Evolutionary conservation across 306 rosid genomes (phyloP).

Genomic region (Vigna unguiculata): DNA sequence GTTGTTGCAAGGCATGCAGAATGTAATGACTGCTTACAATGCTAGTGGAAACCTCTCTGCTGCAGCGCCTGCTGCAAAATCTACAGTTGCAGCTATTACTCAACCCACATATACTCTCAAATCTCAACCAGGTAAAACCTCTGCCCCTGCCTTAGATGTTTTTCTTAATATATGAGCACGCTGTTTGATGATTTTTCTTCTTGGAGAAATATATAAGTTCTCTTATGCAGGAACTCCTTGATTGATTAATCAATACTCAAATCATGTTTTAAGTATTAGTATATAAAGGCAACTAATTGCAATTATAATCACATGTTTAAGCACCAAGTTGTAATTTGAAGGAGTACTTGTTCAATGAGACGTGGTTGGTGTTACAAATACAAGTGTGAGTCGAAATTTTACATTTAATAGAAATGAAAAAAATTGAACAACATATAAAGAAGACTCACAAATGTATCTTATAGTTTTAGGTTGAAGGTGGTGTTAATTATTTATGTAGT

Average conservation of each 20-base stretch:
- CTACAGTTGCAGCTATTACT: conserved; percentile 43
- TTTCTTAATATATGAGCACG: background rate
- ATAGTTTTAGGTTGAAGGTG: too few species aligned
- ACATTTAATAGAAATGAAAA: too few species aligned
- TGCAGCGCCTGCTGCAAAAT: conserved; percentile 38
- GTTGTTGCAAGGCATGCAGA: conserved; percentile 81
- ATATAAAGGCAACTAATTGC: background rate
- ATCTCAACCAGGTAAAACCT: conserved; percentile 57
- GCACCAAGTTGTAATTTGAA: conserved; percentile 5
- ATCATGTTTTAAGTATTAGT: background rate
- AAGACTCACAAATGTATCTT: too few species aligned
- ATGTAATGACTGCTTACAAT: conserved; percentile 71
- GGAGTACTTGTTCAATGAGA: background rate
- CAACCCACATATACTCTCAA: conserved; percentile 43
- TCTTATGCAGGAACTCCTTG: background rate
- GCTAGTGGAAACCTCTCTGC: conserved; percentile 55
- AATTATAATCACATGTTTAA: background rate
- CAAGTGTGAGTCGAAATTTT: too few species aligned
- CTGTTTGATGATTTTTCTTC: background rate
- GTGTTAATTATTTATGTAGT: too few species aligned
- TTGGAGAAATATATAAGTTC: background rate
- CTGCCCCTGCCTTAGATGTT: background rate
- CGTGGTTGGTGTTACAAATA: too few species aligned
- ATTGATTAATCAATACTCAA: background rate
- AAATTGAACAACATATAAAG: too few species aligned